These are phyloP conservation scores for Emergomyces orientalis DNA, from an alignment of 2,329 filamentous ascomycete species.

Conservation along the genomic window DNA sequence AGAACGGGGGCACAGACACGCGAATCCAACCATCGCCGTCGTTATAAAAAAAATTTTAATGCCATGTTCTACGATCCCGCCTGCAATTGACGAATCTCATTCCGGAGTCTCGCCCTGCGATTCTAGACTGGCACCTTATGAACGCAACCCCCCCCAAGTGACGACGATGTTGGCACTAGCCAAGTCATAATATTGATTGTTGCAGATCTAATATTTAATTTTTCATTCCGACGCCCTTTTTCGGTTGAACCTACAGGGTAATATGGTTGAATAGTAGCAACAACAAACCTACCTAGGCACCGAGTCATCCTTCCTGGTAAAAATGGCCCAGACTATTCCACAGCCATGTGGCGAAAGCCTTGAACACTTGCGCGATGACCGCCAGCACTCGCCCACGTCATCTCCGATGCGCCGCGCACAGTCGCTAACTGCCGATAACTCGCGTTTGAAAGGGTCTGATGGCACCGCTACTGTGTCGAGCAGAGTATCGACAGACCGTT, in stretches of 20 bases:
- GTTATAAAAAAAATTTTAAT: too few relatives aligned
- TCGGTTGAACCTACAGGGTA: background rate
- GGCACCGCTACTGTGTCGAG: slow-evolving; percentile 16
- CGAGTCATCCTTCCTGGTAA: background rate
- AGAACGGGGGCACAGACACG: background rate
- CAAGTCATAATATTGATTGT: background rate
- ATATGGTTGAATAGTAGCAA: background rate
- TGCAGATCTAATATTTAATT: background rate
- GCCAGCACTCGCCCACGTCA: slow-evolving; percentile 34
- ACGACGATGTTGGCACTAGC: background rate
- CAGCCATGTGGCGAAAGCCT: background rate
- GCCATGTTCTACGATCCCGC: background rate
- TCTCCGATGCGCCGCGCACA: slow-evolving; percentile 30
- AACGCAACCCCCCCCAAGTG: background rate
- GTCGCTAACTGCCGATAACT: slow-evolving; percentile 31
- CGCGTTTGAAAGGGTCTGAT: slow-evolving; percentile 20
- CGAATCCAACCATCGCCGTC: background rate
- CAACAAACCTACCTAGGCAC: background rate
- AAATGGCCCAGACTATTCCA: slow-evolving; percentile 5
- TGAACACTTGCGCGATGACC: slow-evolving; percentile 29
- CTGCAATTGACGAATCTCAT: background rate
- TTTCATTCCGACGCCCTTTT: background rate
- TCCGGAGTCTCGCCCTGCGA: background rate
- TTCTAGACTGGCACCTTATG: background rate
- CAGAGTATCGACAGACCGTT: slow-evolving; percentile 15